Evolutionary conservation across 192 early-diverging fungal species (phyloP).

Genomic region (Lunasporangiospora selenospora): DNA sequence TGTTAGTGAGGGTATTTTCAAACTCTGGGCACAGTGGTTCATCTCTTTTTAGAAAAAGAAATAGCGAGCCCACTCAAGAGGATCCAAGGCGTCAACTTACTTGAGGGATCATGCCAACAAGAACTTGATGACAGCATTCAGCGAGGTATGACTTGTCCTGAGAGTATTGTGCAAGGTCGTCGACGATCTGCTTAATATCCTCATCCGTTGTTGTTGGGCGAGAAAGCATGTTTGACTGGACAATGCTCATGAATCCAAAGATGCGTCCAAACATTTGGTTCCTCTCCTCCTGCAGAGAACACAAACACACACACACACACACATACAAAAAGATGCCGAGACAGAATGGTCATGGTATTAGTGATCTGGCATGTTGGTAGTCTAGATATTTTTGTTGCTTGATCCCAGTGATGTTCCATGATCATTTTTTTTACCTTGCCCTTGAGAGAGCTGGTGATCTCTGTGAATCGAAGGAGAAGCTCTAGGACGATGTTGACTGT

Average conservation of each 20-base stretch:
- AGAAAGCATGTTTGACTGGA: constrained; percentile 76
- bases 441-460: constrained; percentile 68
- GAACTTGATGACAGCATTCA: constrained; percentile 78
- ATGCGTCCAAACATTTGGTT: constrained; percentile 92
- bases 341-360: too few species aligned
- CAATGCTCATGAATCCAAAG: constrained; percentile 87
- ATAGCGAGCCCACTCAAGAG: too few species aligned
- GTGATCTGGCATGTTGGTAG: too few species aligned
- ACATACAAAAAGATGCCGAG: too few species aligned
- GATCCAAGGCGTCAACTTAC: too few species aligned
- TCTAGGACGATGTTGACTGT: constrained; percentile 70
- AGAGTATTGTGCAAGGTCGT: constrained; percentile 71
- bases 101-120: constrained; percentile 62
- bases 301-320: too few species aligned
- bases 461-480: constrained; percentile 71
- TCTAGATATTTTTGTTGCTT: too few species aligned
- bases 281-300: constrained; percentile 92
- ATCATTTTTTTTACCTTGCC: constrained; percentile 54
- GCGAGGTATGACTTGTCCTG: constrained; percentile 81
- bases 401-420: too few species aligned
- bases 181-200: constrained; percentile 75
- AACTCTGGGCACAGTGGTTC: too few species aligned
- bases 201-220: constrained; percentile 67
- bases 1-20: too few species aligned
- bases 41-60: too few species aligned